phyloP scores from a whole-genome alignment of 2,329 filamentous ascomycete species.

The Periconia digitata region DNA sequence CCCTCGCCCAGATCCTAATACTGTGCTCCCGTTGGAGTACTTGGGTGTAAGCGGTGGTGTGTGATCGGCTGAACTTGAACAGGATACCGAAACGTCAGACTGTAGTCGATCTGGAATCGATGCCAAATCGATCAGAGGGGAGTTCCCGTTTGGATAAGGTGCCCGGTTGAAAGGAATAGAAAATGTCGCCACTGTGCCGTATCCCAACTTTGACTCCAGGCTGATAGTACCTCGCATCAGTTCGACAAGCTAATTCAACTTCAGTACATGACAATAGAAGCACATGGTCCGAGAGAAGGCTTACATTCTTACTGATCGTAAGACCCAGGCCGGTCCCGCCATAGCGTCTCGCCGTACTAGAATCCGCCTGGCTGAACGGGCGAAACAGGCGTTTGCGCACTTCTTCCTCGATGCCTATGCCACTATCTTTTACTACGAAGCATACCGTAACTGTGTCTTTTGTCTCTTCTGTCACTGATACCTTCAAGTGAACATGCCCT shows the following conservation, averaged over 20 bases:
- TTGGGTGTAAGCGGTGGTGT: constrained; percentile 46
- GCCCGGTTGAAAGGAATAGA: constrained; percentile 77
- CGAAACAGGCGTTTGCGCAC: constrained; percentile 73
- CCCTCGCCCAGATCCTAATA: constrained; percentile 5
- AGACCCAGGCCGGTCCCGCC: constrained; percentile 77
- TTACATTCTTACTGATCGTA: constrained; percentile 73
- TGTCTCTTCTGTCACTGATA: constrained; percentile 65
- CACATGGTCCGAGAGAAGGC: constrained; percentile 20
- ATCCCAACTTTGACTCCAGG: constrained; percentile 66
- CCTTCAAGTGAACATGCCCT: constrained; percentile 58
- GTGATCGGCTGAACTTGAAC: constrained; percentile 65
- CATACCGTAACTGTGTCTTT: constrained; percentile 66
- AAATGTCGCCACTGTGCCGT: constrained; percentile 74
- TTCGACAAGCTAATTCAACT: constrained; percentile 58
- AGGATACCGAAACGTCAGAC: constrained; percentile 60
- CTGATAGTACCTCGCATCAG: constrained; percentile 77
- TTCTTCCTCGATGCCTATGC: constrained; percentile 79
- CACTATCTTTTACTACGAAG: constrained; percentile 75
- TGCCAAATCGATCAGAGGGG: constrained; percentile 62
- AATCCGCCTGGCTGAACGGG: constrained; percentile 80
- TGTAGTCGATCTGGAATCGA: constrained; percentile 68
- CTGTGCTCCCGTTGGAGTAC: constrained; percentile 20
- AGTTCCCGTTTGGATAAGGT: constrained; percentile 53
- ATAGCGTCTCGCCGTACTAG: constrained; percentile 76
- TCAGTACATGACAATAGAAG: background rate